Evolutionary conservation across 2,329 filamentous ascomycete genomes (phyloP), one percentile per base, ranked within the genome.

Genomic region (Cadophora sp.): DNA sequence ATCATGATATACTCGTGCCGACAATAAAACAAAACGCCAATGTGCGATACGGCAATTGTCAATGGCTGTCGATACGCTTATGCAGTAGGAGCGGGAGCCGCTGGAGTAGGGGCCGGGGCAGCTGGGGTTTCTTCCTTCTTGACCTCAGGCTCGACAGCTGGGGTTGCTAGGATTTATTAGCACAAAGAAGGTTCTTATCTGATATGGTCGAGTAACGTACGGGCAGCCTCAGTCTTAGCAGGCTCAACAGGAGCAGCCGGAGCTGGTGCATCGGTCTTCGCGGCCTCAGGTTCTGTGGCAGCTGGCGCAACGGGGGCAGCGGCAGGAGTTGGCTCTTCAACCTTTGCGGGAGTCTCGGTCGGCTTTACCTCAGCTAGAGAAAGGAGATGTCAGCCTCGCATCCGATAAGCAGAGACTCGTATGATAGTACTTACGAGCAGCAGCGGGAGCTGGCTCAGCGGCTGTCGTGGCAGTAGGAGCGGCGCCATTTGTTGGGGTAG

Each of bases 391-490:
- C 61, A 72, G 71, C 63, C 48, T 62, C 31, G 59, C 2, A 26
- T 12, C 27, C 65, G 61, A 48, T 68, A 66, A 64, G 66, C 64
- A 68, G 24, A 62, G 31, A 48, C 40, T 50, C 46, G 67, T 37
- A 40, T 14, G 50, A 65, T 64, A 34, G 27, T n/a, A 68, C 66
- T 69, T 72, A 71, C 69, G 55, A 61, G 64, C 67, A 60, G 59
- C 65, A 64, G 65, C 72, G 55, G 72, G 68, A 64, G 64, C 69
- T 62, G 71, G 70, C 2, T 55, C 69, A 16, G 68, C 65, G 12
- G 73, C 69, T 56, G 70, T 67, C 27, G 71, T 69, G n/a, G 68
- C 68, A 26, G 73, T 70, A 27, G 72, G 55, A 67, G 70, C 66
- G 34, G 63, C 68, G 16, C 58, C 64, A 51, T 69, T 69, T 22